Evolutionary conservation across 306 rosid genomes (phyloP).

Genomic region (Comarum palustre): DNA sequence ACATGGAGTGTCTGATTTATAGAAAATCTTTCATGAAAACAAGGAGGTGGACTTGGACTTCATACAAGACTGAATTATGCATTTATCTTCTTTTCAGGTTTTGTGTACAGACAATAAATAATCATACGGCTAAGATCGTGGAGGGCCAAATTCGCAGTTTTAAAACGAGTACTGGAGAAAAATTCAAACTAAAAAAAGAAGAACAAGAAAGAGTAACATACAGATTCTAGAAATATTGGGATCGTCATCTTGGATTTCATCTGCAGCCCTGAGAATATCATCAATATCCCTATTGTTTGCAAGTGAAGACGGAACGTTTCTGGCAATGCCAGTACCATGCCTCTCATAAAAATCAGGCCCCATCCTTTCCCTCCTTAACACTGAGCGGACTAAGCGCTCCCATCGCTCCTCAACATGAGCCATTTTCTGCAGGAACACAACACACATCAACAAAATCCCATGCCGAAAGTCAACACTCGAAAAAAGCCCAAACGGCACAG

Average conservation of each 20-base stretch:
- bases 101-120: neutral
- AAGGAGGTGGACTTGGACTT: neutral
- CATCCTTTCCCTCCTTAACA: constrained; percentile 69
- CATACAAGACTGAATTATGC: neutral
- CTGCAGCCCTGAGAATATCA: constrained; percentile 92
- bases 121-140: neutral
- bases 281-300: constrained; percentile 91
- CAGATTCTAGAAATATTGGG: constrained; percentile 80
- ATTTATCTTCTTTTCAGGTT: neutral
- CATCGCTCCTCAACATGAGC: constrained; percentile 74
- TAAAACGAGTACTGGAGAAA: neutral
- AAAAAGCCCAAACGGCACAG: neutral
- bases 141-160: neutral
- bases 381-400: constrained; percentile 90
- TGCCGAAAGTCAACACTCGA: neutral
- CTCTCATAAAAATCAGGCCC: constrained; percentile 67
- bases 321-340: constrained; percentile 70
- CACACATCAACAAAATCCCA: constrained; percentile 6
- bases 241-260: constrained; percentile 89
- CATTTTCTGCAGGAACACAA: constrained; percentile 42
- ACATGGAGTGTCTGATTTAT: neutral
- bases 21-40: neutral
- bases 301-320: constrained; percentile 85
- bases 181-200: neutral
- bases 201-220: constrained; percentile 25